Evolutionary conservation across 148 eudicot species (phyloP).

Genomic region (Gaultheria prostrata): DNA sequence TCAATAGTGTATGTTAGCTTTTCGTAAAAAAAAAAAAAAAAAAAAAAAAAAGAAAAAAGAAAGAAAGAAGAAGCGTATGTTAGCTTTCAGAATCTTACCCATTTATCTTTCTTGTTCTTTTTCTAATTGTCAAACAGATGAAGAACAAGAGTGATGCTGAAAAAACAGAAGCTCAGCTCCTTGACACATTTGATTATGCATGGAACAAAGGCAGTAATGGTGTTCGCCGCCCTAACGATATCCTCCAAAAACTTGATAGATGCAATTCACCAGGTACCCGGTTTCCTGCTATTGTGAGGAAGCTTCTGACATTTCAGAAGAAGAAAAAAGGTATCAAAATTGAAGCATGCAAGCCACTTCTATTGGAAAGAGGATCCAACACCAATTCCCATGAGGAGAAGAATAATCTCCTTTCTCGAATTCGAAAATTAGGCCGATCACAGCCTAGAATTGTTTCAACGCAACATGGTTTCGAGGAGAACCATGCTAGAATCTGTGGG

Average conservation of each 20-base stretch:
- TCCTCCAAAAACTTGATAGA: constrained; percentile 40
- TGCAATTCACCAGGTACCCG: constrained; percentile 19
- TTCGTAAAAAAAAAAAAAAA: no score
- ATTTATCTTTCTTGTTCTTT: no score
- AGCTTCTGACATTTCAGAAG: constrained; percentile 42
- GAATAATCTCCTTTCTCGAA: constrained; percentile 32
- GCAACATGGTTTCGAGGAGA: constrained; percentile 15
- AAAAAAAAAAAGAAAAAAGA: no score
- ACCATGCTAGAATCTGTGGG: constrained; percentile 62
- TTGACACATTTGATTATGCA: constrained; percentile 73
- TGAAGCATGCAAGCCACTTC: constrained; percentile 34
- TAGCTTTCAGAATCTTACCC: no score
- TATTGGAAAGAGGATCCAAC: constrained; percentile 21
- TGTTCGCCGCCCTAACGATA: constrained; percentile 62
- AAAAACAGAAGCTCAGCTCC: constrained; percentile 68
- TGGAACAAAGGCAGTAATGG: constrained; percentile 88
- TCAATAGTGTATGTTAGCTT: no score
- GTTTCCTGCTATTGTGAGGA: constrained; percentile 34
- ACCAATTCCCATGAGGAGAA: constrained; percentile 16
- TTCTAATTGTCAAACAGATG: no score
- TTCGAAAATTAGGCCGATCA: constrained; percentile 59
- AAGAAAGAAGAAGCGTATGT: no score
- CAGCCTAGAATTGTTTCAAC: constrained; percentile 44
- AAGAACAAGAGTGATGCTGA: no score
- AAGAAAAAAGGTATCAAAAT: constrained; percentile 63